Base-by-base conservation (phyloP, 1,284 basidiomycete genomes). In the Papiliotrema nemorosa region DNA sequence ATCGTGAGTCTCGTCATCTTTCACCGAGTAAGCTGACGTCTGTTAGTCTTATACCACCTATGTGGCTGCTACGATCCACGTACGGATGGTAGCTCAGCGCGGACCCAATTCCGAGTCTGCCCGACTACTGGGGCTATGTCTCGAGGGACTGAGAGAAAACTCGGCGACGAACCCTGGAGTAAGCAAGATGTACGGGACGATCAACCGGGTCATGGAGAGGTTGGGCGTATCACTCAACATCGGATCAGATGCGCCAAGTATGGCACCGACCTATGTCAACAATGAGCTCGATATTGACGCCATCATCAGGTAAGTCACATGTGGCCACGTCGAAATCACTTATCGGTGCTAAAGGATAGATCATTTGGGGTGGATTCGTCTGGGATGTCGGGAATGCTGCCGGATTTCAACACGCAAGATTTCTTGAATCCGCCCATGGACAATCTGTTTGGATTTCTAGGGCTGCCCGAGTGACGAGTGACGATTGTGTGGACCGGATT, bases 41-140 rank as follows among this genome's bases (percentile, higher is more conserved):
- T 20, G 14, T 37, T 45, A 59, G 57, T 63, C 61, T 21, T 69
- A 69, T 46, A 59, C 57, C n/a, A 66, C 64, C 24, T 69, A 60
- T 37, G 64, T 67, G 18, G 67, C 67, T 3, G 61, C 64, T 3
- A 67, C 66, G 2, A 67, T 69, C 16, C 62, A 66, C 44, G 64
- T 67, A 20, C 63, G 66, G 14, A 57, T 66, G 16, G 67, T 62
- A 14, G 60, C 67, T 0, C 58, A 65, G 38, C 50, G 53, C n/a
- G 52, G 47, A 14, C 29, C 52, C 13, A 24, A 47, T 22, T 53
- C 50, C 16, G 54, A 60, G 26, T 50, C 62, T 3, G 54, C 53
- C 6, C 45, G 54, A 5, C 49, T 53, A 2, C 50, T 62, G n/a
- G 44, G 47, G 5, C 48, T 62, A 4, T 64, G 62, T 35, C 47